Conservation (phyloP, 345 rosid species). For the Eucalyptus viminalis region DNA sequence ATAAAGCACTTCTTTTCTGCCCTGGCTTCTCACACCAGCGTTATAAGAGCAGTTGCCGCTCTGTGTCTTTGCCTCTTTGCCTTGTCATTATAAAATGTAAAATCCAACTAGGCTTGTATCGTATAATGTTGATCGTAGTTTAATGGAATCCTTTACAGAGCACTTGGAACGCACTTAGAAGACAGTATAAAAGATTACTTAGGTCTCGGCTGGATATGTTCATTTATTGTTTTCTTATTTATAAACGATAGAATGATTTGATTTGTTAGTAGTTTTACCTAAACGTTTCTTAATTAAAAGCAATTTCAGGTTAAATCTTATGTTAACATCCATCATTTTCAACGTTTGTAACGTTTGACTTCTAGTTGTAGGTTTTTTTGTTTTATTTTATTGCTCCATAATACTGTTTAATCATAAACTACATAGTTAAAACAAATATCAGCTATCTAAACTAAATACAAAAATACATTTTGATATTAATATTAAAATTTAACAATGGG, state of each 20-base stretch:
- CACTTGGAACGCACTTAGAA: background rate
- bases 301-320: background rate
- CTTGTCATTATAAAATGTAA: background rate
- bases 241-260: background rate
- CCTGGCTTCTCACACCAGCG: background rate
- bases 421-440: background rate
- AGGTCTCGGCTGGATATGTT: background rate
- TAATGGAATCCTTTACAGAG: background rate
- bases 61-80: background rate
- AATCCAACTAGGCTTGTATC: background rate
- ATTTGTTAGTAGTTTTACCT: background rate
- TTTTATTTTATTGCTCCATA: background rate
- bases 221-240: background rate
- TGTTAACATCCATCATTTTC: background rate
- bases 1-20: background rate
- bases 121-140: background rate
- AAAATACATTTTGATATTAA: background rate
- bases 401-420: background rate
- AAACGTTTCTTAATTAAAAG: background rate
- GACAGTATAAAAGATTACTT: background rate
- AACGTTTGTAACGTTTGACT: background rate
- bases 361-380: background rate
- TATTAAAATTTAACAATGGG: background rate
- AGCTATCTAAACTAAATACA: background rate
- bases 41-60: background rate